Percentiles rank a stretch among this genome's conserved stretches.
Conservation (phyloP, 2,329 filamentous ascomycete genomes). For the Aspergillus sp. region DNA sequence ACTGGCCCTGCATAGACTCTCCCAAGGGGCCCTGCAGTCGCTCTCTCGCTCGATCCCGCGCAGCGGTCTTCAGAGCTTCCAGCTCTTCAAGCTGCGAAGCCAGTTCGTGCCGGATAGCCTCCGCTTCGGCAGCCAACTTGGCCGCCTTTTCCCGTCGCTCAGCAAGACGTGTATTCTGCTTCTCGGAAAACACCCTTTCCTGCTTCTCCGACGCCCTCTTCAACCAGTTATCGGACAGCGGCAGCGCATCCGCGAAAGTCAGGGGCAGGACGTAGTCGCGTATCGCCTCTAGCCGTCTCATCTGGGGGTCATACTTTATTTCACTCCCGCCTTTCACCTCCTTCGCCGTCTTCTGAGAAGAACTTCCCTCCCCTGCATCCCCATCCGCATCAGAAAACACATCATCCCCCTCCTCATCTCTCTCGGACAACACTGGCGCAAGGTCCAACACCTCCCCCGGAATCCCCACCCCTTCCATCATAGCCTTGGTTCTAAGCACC, state of each 20-base stretch:
- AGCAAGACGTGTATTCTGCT: conserved; percentile 6
- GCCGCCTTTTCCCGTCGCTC: conserved; percentile 8
- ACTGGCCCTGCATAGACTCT: conserved; percentile 7
- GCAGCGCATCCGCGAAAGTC: not conserved
- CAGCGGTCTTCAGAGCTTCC: not conserved
- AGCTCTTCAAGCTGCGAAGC: conserved; percentile 9
- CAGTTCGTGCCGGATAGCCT: conserved; percentile 3
- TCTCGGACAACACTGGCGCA: not conserved
- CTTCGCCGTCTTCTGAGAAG: not conserved
- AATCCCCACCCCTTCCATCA: conserved; percentile 13
- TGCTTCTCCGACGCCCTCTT: conserved; percentile 6
- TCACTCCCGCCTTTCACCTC: not conserved
- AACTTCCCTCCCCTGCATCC: not conserved
- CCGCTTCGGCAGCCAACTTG: conserved; percentile 2
- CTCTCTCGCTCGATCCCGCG: conserved; percentile 5
- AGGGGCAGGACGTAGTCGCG: conserved; percentile 7
- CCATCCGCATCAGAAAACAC: conserved; percentile 1
- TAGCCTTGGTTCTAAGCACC: conserved; percentile 22
- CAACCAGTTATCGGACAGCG: conserved; percentile 7
- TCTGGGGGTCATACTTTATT: conserved; percentile 6
- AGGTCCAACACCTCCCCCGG: conserved; percentile 6
- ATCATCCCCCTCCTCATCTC: conserved; percentile 2
- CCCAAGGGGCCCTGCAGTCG: conserved; percentile 10
- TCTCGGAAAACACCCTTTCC: conserved; percentile 5
- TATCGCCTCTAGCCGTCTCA: conserved; percentile 7